These are phyloP conservation scores for Magnaporthiopsis rhizophila DNA, from an alignment of 2,329 filamentous ascomycete species.

Conservation along the genomic window DNA sequence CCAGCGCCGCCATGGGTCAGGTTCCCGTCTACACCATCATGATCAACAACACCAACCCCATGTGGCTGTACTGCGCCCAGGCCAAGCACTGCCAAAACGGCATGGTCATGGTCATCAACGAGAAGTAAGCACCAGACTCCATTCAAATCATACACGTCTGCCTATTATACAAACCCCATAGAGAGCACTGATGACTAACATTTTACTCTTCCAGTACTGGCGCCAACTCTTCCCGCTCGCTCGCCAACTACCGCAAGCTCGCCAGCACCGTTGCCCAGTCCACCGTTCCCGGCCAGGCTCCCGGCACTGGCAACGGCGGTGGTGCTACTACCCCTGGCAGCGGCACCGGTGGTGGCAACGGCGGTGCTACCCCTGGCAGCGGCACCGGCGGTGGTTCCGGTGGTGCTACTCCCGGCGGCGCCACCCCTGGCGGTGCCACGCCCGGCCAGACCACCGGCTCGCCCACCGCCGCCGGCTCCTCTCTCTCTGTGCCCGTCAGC, in stretches of 20 bases:
- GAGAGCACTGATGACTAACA: not conserved
- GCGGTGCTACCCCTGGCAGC: constrained; percentile 12
- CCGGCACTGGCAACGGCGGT: constrained; percentile 9
- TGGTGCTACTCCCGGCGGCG: constrained; percentile 12
- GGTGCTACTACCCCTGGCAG: not conserved
- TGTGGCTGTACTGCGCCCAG: constrained; percentile 76
- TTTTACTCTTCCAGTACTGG: constrained; percentile 9
- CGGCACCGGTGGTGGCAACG: constrained; percentile 14
- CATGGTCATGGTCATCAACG: constrained; percentile 72
- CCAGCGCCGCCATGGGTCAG: constrained; percentile 37
- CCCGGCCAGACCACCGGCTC: constrained; percentile 18
- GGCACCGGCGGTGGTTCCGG: constrained; percentile 17
- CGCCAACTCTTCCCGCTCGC: constrained; percentile 43
- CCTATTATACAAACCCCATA: too few species aligned
- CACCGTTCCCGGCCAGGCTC: constrained; percentile 20
- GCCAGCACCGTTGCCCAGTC: constrained; percentile 31
- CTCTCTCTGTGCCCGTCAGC: constrained; percentile 31
- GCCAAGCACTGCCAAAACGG: constrained; percentile 65
- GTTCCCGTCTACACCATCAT: constrained; percentile 64
- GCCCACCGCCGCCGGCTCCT: constrained; percentile 11
- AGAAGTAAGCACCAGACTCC: constrained; percentile 44
- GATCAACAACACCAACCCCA: constrained; percentile 59
- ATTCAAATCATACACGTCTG: too few species aligned
- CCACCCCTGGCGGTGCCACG: constrained; percentile 14
- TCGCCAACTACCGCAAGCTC: constrained; percentile 38